A percentile compares a stretch with the other conserved stretches of the same genome.
These are phyloP conservation scores for Yarrowia keelungensis DNA, from an alignment of 805 yeast species.

Conservation along the genomic window DNA sequence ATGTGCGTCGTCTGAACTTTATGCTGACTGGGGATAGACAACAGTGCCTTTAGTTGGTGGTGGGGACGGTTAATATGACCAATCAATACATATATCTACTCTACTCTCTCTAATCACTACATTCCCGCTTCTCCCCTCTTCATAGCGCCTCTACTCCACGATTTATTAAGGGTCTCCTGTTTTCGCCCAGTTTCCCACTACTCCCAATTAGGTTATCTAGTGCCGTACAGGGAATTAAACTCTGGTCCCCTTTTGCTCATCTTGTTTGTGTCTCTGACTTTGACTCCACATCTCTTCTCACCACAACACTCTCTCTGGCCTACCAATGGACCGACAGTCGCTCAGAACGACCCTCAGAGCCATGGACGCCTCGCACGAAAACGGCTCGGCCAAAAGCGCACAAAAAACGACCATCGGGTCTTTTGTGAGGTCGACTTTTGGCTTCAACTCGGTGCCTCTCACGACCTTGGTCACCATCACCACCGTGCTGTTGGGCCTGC, in stretches of 20 bases:
- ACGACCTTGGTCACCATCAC: slow-evolving; percentile 12
- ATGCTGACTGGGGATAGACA: neutral
- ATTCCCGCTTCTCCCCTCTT: no score
- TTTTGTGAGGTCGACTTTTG: slow-evolving; percentile 16
- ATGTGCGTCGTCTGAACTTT: neutral
- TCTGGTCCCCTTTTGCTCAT: slow-evolving; percentile 32
- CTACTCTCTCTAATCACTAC: neutral
- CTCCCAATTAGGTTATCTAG: slow-evolving; percentile 30
- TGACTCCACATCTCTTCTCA: neutral
- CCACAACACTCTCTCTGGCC: neutral
- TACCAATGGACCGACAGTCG: slow-evolving; percentile 41
- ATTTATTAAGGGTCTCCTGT: no score
- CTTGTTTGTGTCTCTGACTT: neutral
- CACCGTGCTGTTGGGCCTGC: slow-evolving; percentile 15
- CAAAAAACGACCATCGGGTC: slow-evolving; percentile 30
- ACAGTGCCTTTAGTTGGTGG: neutral
- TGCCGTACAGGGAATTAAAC: slow-evolving; percentile 13
- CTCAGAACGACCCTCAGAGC: slow-evolving; percentile 36
- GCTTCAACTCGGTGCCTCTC: slow-evolving; percentile 27
- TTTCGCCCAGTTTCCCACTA: neutral
- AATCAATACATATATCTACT: neutral
- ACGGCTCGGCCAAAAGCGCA: slow-evolving; percentile 22
- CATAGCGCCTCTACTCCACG: neutral
- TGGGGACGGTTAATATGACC: neutral
- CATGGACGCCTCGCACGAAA: slow-evolving; percentile 19